A percentile compares a stretch with the other conserved stretches of the same genome.
These are phyloP conservation scores for Austroboletus niveus DNA, from an alignment of 1,284 basidiomycete genomes.

Conservation along the genomic window DNA sequence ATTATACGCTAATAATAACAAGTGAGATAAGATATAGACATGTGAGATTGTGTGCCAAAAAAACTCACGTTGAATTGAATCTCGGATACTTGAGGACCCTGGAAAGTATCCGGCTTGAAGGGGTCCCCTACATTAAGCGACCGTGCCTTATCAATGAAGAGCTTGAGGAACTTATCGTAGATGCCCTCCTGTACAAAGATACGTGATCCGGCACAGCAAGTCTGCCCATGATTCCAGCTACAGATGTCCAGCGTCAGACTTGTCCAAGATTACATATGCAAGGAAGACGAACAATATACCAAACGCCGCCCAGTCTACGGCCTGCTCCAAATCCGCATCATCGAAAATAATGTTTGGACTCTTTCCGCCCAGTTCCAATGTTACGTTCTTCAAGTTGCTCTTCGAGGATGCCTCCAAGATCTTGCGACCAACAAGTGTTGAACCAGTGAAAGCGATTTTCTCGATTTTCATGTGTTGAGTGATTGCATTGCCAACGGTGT, in stretches of 20 bases:
- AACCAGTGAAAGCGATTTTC: constrained; percentile 76
- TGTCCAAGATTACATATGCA: background rate
- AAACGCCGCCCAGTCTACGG: constrained; percentile 78
- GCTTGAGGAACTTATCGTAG: constrained; percentile 75
- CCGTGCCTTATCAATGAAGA: constrained; percentile 59
- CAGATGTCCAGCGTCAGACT: constrained; percentile 34
- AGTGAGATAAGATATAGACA: background rate
- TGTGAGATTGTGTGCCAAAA: background rate
- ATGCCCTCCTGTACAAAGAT: constrained; percentile 83
- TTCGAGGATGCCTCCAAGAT: constrained; percentile 83
- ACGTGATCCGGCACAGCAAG: constrained; percentile 83
- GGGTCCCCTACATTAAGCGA: constrained; percentile 76
- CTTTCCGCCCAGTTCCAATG: constrained; percentile 93
- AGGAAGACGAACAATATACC: constrained; percentile 62
- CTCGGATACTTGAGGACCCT: constrained; percentile 88
- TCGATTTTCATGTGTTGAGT: constrained; percentile 64
- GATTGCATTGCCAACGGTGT: constrained; percentile 65
- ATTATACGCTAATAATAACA: constrained; percentile 63
- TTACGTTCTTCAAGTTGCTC: constrained; percentile 86
- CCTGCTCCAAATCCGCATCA: constrained; percentile 74
- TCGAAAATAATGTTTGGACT: constrained; percentile 78
- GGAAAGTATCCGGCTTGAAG: constrained; percentile 67
- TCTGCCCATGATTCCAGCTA: constrained; percentile 81
- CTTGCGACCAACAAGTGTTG: constrained; percentile 79
- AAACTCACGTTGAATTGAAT: constrained; percentile 59